Conservation (phyloP, 1,139 yeast genomes). For the Geotrichum candidum region DNA sequence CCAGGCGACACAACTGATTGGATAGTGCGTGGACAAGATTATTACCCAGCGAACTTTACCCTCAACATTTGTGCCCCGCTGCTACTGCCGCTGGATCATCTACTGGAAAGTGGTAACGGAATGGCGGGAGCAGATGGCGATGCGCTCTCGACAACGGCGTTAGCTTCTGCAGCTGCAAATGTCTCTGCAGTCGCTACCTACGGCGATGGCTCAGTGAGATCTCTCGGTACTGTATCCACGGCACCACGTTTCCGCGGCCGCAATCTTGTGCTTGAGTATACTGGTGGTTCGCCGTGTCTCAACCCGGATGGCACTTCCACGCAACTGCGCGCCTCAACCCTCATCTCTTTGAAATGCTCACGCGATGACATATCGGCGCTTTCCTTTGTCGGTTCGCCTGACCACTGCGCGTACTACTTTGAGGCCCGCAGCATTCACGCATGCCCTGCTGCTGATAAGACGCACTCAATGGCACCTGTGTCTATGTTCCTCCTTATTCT, state of each 20-base stretch:
- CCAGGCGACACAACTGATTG: conserved; percentile 37
- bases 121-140: conserved; percentile 29
- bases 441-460: conserved; percentile 68
- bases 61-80: conserved; percentile 64
- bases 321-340: conserved; percentile 52
- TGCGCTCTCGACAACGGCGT: conserved; percentile 47
- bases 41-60: conserved; percentile 61
- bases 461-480: conserved; percentile 31
- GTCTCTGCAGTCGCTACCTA: conserved; percentile 69
- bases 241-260: conserved; percentile 65
- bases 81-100: conserved; percentile 42
- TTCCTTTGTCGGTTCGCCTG: conserved; percentile 61
- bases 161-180: conserved; percentile 42
- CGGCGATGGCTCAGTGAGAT: conserved; percentile 44
- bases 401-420: conserved; percentile 78
- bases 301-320: conserved; percentile 40
- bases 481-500: conserved; percentile 29
- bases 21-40: conserved; percentile 66
- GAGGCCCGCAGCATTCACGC: conserved; percentile 85
- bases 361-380: conserved; percentile 37
- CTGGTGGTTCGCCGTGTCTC: conserved; percentile 65
- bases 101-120: conserved; percentile 38
- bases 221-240: conserved; percentile 52
- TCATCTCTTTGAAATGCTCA: conserved; percentile 74
- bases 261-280: conserved; percentile 64